These are phyloP conservation scores for Arxiozyma bovina DNA, from an alignment of 1,139 yeast genomes.

Conservation along the genomic window DNA sequence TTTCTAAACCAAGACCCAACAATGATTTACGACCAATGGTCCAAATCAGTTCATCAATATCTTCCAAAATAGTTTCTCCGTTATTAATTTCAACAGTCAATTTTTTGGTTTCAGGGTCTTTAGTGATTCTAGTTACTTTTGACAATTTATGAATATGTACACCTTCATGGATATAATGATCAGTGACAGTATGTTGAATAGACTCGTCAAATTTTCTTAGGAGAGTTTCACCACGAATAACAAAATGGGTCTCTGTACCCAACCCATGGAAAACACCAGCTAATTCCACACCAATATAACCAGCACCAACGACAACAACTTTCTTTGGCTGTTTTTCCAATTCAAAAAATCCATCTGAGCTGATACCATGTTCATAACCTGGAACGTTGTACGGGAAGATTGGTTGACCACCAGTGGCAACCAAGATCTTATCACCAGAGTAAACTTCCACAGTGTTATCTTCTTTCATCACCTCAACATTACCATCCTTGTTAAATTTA, in stretches of 20 bases:
- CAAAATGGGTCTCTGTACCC: constrained; percentile 79
- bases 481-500: constrained; percentile 56
- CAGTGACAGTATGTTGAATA: constrained; percentile 71
- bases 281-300: constrained; percentile 91
- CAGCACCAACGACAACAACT: constrained; percentile 96
- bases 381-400: constrained; percentile 55
- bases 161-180: constrained; percentile 71
- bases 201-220: constrained; percentile 79
- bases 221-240: constrained; percentile 85
- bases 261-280: constrained; percentile 88
- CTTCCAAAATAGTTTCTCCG: constrained; percentile 44
- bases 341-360: constrained; percentile 87
- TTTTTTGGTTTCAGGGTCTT: constrained; percentile 46
- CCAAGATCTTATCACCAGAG: constrained; percentile 72
- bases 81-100: constrained; percentile 51
- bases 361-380: constrained; percentile 77
- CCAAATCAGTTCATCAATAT: constrained; percentile 81
- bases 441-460: constrained; percentile 50
- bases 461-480: constrained; percentile 64
- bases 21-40: constrained; percentile 84
- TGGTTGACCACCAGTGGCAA: constrained; percentile 93
- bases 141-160: constrained; percentile 65
- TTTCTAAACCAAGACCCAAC: constrained; percentile 64
- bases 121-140: constrained; percentile 51
- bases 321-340: constrained; percentile 74